A percentile compares a stretch with the other conserved stretches of the same genome.
Conservation (phyloP, 306 rosid species). For the Pyrus pyrifolia region DNA sequence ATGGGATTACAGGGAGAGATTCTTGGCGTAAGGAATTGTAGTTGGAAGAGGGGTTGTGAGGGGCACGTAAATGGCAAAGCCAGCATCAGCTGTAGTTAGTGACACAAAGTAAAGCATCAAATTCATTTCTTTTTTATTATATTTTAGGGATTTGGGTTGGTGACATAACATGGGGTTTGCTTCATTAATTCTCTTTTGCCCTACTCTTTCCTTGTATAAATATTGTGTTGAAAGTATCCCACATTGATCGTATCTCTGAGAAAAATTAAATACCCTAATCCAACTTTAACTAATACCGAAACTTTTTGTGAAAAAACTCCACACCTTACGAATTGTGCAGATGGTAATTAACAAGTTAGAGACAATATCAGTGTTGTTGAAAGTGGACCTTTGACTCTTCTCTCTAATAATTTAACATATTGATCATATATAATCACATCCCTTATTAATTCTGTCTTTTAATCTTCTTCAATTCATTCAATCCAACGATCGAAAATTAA, state of each 20-base stretch:
- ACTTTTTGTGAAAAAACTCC: no score
- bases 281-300: no score
- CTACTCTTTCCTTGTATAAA: background rate
- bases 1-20: conserved; percentile 28
- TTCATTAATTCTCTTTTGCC: conserved; percentile 3
- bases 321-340: no score
- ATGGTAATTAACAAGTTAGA: no score
- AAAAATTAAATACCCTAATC: no score
- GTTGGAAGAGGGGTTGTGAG: conserved; percentile 34
- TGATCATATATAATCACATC: background rate
- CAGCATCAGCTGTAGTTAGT: conserved; percentile 41
- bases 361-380: no score
- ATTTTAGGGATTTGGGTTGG: background rate
- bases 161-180: conserved; percentile 16
- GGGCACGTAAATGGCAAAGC: conserved; percentile 50
- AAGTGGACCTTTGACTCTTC: no score
- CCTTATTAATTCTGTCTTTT: no score
- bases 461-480: no score
- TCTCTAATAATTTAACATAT: no score
- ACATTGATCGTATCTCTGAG: no score
- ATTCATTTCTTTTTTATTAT: background rate
- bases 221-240: background rate
- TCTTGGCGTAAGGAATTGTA: conserved; percentile 54
- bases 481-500: no score
- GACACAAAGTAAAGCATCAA: conserved; percentile 59